phyloP scores from a whole-genome alignment of 2,329 filamentous ascomycete species.

The Colletotrichum incanum region DNA sequence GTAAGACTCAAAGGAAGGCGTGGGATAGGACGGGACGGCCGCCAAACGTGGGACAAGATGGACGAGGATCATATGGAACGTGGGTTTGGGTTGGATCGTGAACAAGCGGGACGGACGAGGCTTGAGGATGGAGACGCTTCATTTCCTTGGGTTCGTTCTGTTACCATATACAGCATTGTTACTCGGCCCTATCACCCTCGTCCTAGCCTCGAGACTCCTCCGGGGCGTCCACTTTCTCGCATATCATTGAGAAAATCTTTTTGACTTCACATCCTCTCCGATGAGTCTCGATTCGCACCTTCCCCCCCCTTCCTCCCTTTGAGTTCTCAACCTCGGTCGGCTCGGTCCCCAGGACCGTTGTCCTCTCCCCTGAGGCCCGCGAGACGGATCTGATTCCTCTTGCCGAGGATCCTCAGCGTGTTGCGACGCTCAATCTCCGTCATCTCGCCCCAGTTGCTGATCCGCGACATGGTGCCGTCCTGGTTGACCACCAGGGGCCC shows the following conservation, averaged over 20 bases:
- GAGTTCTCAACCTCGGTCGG: slow-evolving; percentile 49
- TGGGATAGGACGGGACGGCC: slow-evolving; percentile 18
- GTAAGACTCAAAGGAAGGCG: slow-evolving; percentile 2
- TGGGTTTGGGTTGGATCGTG: neutral
- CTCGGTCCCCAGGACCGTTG: neutral
- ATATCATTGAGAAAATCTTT: slow-evolving; percentile 16
- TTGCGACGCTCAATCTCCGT: slow-evolving; percentile 76
- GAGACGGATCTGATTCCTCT: slow-evolving; percentile 77
- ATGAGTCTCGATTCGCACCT: slow-evolving; percentile 7
- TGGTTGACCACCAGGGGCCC: slow-evolving; percentile 82
- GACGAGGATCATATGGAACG: slow-evolving; percentile 2
- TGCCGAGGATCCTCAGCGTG: slow-evolving; percentile 77
- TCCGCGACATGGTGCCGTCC: slow-evolving; percentile 80
- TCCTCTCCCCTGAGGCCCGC: slow-evolving; percentile 60
- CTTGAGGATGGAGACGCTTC: slow-evolving; percentile 19
- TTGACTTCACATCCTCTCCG: neutral
- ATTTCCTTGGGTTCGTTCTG: neutral
- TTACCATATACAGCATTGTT: slow-evolving; percentile 8
- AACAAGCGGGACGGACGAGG: neutral
- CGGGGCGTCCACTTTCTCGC: slow-evolving; percentile 12
- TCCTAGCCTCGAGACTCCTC: neutral
- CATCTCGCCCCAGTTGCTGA: slow-evolving; percentile 83
- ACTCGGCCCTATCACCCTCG: slow-evolving; percentile 18
- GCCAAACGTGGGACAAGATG: neutral
- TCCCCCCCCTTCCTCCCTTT: slow-evolving; percentile 42